These are phyloP conservation scores for Cercospora canescens DNA, from an alignment of 2,329 filamentous ascomycete genomes.

Conservation along the genomic window DNA sequence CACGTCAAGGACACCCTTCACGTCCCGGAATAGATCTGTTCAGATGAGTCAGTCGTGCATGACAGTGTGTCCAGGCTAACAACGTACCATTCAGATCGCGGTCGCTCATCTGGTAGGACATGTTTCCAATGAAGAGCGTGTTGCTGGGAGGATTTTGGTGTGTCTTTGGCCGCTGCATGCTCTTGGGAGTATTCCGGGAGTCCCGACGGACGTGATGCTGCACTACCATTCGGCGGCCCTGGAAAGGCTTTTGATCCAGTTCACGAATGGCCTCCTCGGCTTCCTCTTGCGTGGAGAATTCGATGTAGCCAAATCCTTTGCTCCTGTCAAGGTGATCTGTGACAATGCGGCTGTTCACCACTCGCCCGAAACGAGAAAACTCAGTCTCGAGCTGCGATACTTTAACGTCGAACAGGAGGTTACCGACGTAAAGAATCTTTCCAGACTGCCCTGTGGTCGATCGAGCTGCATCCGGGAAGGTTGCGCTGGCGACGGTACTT, in stretches of 20 bases:
- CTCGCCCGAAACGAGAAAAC: conserved; percentile 59
- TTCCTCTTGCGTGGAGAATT: conserved; percentile 55
- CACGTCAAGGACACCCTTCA: conserved; percentile 71
- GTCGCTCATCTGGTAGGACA: conserved; percentile 83
- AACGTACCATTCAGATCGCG: conserved; percentile 66
- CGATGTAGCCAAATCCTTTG: conserved; percentile 70
- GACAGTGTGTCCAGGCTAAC: not conserved
- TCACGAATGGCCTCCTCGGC: conserved; percentile 59
- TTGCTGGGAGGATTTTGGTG: conserved; percentile 54
- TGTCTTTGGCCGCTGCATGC: not conserved
- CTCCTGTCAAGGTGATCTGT: conserved; percentile 64
- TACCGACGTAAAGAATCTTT: conserved; percentile 63
- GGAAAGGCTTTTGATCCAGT: conserved; percentile 60
- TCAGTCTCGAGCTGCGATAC: conserved; percentile 60
- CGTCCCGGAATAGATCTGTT: conserved; percentile 64
- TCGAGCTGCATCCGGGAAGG: not conserved
- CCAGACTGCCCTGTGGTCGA: conserved; percentile 31
- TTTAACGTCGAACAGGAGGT: conserved; percentile 69
- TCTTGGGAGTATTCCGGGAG: not conserved
- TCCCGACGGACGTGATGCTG: conserved; percentile 52
- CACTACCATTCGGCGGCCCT: conserved; percentile 64
- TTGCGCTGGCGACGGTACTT: conserved; percentile 11
- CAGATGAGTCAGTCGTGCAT: not conserved
- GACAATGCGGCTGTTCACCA: conserved; percentile 57
- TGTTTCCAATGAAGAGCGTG: conserved; percentile 80